Evolutionary conservation across 106 monocot genomes (phyloP).

Genomic region (Agapanthus africanus): DNA sequence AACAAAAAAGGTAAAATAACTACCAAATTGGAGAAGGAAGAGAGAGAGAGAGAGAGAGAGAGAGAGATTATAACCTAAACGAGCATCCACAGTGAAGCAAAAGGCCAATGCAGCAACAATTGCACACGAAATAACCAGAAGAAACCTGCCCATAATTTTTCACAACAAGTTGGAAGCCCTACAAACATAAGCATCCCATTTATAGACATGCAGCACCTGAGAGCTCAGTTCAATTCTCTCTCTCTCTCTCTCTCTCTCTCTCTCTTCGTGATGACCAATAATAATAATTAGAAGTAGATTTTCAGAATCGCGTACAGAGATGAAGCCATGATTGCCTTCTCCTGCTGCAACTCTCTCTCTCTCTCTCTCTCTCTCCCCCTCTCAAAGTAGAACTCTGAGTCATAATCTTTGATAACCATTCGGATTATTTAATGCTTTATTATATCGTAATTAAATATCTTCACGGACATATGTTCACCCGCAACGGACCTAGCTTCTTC

Average conservation of each 20-base stretch:
- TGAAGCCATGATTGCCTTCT: not conserved
- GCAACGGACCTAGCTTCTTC: no score
- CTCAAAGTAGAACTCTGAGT: not conserved
- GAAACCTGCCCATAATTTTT: not conserved
- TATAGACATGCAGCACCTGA: conserved; percentile 6
- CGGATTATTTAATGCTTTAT: not conserved
- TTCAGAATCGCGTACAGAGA: not conserved
- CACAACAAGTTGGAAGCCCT: not conserved
- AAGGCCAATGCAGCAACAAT: not conserved
- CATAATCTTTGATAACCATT: not conserved
- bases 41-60: not conserved
- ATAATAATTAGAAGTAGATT: no score
- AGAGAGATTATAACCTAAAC: not conserved
- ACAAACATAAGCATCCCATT: not conserved
- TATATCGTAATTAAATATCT: not conserved
- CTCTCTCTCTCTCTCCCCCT: no score
- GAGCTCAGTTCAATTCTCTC: not conserved
- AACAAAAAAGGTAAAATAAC: not conserved
- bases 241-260: not conserved
- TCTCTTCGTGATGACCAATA: not conserved
- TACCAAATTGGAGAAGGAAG: not conserved
- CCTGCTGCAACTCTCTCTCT: not conserved
- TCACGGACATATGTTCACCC: no score
- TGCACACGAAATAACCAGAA: not conserved
- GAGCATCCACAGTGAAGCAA: not conserved